A percentile compares a stretch with the other conserved stretches of the same genome.
Conservation (phyloP, 1,139 yeast genomes). For the Candida pseudoviswanathii region DNA sequence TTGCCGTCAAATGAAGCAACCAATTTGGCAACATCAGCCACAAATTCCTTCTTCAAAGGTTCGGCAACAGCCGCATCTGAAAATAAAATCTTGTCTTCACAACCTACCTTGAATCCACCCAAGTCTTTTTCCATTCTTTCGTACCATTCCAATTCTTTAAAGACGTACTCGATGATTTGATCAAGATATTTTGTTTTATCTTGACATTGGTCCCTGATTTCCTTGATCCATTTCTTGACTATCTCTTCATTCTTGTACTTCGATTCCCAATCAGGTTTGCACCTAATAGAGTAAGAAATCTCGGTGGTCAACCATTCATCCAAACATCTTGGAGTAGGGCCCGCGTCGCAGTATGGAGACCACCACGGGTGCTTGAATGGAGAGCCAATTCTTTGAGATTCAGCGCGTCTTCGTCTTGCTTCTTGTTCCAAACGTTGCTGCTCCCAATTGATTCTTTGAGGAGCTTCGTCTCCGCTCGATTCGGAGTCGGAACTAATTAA, state of each 20-base stretch:
- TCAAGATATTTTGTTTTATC: slow-evolving; percentile 18
- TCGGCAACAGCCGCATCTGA: slow-evolving; percentile 19
- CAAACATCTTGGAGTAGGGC: slow-evolving; percentile 20
- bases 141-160: slow-evolving; percentile 34
- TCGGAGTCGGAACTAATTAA: slow-evolving; percentile 6
- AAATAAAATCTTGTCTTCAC: slow-evolving; percentile 23
- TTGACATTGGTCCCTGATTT: slow-evolving; percentile 21
- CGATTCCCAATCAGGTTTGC: slow-evolving; percentile 34
- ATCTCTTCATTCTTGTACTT: slow-evolving; percentile 31
- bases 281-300: slow-evolving; percentile 26
- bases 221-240: slow-evolving; percentile 33
- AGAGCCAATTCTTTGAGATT: slow-evolving; percentile 9
- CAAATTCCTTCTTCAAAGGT: slow-evolving; percentile 15
- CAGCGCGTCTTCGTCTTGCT: slow-evolving; percentile 11
- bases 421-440: slow-evolving; percentile 5
- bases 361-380: slow-evolving; percentile 17
- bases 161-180: slow-evolving; percentile 24
- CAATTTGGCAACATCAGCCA: slow-evolving; percentile 16
- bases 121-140: slow-evolving; percentile 18
- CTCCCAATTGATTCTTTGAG: slow-evolving; percentile 5
- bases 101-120: slow-evolving; percentile 15
- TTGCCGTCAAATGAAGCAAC: slow-evolving; percentile 17
- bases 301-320: slow-evolving; percentile 30
- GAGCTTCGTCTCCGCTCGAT: not conserved
- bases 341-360: slow-evolving; percentile 17